Evolutionary conservation across 1,284 basidiomycete species (phyloP).

Genomic region (Ceratobasidium sp.): DNA sequence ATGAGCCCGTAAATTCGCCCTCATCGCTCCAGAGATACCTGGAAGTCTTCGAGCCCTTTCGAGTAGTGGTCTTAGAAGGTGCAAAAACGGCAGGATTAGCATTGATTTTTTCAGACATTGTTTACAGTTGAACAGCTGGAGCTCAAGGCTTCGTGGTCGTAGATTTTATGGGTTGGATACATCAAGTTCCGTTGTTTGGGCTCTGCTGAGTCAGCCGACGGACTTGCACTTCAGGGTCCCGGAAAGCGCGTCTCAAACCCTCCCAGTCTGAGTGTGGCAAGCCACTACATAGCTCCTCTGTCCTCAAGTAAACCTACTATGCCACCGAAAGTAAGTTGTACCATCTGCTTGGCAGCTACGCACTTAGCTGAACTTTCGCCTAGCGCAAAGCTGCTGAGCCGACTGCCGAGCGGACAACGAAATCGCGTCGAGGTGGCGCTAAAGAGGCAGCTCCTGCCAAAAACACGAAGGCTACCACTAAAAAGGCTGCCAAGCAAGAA

Average conservation of each 20-base stretch:
- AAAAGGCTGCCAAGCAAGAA: constrained; percentile 40
- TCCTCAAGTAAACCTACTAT: not conserved
- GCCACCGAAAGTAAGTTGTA: constrained; percentile 33
- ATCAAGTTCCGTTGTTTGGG: not conserved
- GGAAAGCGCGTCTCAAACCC: constrained; percentile 24
- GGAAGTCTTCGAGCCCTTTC: constrained; percentile 55
- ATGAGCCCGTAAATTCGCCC: constrained; percentile 40
- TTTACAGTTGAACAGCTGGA: not conserved
- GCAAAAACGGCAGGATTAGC: constrained; percentile 73
- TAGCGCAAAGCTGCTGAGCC: constrained; percentile 41
- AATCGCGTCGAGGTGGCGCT: constrained; percentile 38
- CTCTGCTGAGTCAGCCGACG: constrained; percentile 19
- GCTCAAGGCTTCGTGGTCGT: constrained; percentile 11
- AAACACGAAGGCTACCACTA: not conserved
- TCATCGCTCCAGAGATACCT: constrained; percentile 67
- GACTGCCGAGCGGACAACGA: constrained; percentile 38
- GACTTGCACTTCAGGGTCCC: constrained; percentile 35
- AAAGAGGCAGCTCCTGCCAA: constrained; percentile 41
- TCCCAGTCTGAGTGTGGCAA: constrained; percentile 28
- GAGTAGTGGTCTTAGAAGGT: constrained; percentile 60
- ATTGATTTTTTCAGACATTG: constrained; percentile 57
- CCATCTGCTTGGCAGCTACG: not conserved
- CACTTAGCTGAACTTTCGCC: not conserved
- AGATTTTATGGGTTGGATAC: not conserved
- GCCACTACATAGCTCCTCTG: constrained; percentile 20